Percentiles rank a stretch among this genome's conserved stretches.
These are phyloP conservation scores for Neonectria sp. DNA, from an alignment of 2,329 filamentous ascomycete species.

Conservation along the genomic window DNA sequence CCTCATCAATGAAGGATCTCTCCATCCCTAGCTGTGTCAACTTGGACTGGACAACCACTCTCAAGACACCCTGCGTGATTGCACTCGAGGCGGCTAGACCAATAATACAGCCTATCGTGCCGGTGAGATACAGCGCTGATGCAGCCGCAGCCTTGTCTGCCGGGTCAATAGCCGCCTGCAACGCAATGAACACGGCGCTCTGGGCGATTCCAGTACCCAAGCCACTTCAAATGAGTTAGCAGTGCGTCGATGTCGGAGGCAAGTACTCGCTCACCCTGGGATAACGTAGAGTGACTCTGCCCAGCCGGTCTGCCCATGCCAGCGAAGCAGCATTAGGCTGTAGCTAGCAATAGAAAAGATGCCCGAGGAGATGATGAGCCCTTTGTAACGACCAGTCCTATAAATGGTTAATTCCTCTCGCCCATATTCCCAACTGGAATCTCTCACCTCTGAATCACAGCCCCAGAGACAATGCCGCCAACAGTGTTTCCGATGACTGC, in stretches of 20 bases:
- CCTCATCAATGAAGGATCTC: conserved; percentile 21
- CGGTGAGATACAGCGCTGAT: conserved; percentile 58
- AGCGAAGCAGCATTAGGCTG: conserved; percentile 66
- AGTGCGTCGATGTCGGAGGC: not conserved
- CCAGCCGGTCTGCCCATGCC: conserved; percentile 72
- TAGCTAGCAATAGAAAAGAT: conserved; percentile 67
- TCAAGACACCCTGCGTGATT: conserved; percentile 40
- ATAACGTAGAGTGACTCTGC: conserved; percentile 73
- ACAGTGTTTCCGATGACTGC: conserved; percentile 77
- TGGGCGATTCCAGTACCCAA: conserved; percentile 59
- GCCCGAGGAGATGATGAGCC: conserved; percentile 65
- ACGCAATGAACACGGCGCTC: conserved; percentile 58
- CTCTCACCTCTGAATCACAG: conserved; percentile 64
- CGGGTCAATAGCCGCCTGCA: conserved; percentile 58
- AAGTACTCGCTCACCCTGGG: conserved; percentile 52
- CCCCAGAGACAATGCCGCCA: conserved; percentile 73
- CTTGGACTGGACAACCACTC: conserved; percentile 27
- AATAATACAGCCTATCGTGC: conserved; percentile 55
- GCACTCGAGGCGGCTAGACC: conserved; percentile 58
- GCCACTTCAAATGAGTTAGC: conserved; percentile 43
- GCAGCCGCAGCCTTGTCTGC: conserved; percentile 58
- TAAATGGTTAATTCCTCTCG: not conserved
- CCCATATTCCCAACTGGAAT: not conserved
- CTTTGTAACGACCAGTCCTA: conserved; percentile 73
- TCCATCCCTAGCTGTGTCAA: conserved; percentile 32